Percentiles rank a stretch among this genome's conserved stretches.
These are phyloP conservation scores for Solanum microdontum DNA, from an alignment of 257 asterid species.

Conservation along the genomic window DNA sequence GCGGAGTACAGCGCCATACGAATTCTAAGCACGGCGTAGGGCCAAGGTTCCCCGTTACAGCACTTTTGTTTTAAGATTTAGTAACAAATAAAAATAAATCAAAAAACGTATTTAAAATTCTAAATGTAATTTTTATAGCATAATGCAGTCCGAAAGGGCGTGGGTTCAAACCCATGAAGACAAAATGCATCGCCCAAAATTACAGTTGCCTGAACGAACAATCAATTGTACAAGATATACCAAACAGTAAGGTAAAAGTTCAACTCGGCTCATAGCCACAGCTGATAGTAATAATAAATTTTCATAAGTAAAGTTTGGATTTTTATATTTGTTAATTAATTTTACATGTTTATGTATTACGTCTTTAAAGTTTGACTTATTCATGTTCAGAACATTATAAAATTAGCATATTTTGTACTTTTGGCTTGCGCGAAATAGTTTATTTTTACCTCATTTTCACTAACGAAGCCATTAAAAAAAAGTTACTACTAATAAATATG, in stretches of 20 bases:
- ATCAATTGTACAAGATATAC: too few species aligned
- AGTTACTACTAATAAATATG: background rate
- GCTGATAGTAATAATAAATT: background rate
- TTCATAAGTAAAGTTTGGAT: too few species aligned
- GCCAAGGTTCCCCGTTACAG: background rate
- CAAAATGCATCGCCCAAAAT: too few species aligned
- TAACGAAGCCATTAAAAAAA: background rate
- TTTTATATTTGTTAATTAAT: too few species aligned
- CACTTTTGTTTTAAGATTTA: background rate
- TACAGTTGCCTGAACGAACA: too few species aligned
- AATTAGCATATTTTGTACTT: accelerated
- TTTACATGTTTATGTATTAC: background rate
- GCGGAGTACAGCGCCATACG: background rate
- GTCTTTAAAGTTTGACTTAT: too few species aligned
- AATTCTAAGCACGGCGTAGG: background rate
- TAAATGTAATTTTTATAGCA: background rate
- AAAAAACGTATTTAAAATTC: background rate
- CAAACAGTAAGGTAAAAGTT: too few species aligned
- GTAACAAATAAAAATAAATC: background rate
- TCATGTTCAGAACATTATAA: too few species aligned
- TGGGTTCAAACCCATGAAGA: too few species aligned
- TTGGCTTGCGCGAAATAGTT: background rate
- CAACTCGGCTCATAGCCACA: background rate
- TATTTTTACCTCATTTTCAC: background rate
- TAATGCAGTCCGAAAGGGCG: background rate